phyloP scores from a whole-genome alignment of 2,329 filamentous ascomycete species.

The Fusarium dlaminii region DNA sequence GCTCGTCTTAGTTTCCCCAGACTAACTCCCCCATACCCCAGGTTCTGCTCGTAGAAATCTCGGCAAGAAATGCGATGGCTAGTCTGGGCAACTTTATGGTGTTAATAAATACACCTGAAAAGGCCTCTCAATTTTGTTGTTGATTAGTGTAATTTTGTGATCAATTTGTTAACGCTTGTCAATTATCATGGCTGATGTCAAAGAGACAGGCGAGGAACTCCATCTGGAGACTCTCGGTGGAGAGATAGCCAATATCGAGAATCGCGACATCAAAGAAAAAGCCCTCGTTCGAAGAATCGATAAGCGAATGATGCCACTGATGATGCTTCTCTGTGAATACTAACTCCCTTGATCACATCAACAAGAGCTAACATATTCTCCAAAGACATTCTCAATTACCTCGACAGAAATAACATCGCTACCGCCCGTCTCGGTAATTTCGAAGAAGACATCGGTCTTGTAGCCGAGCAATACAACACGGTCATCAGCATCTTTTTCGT shows the following conservation, averaged over 20 bases:
- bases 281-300: conserved; percentile 2
- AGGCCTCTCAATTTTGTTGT: fast-evolving
- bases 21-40: neutral
- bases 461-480: conserved; percentile 12
- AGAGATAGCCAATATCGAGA: neutral
- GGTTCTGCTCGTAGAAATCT: neutral
- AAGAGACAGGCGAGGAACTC: neutral
- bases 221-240: conserved; percentile 1
- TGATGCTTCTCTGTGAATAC: conserved; percentile 4
- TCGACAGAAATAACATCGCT: conserved; percentile 21
- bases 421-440: conserved; percentile 18
- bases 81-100: neutral
- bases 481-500: conserved; percentile 61
- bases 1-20: conserved; percentile 3
- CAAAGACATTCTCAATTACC: conserved; percentile 2
- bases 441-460: conserved; percentile 16
- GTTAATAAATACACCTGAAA: neutral
- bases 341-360: fast-evolving
- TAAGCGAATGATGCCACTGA: conserved; percentile 19
- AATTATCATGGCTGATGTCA: neutral
- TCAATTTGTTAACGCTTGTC: too few relatives aligned
- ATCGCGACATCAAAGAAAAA: neutral
- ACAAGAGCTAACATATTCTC: neutral
- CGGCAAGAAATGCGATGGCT: neutral
- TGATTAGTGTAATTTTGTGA: too few relatives aligned